Base-by-base conservation (phyloP, 805 yeast species). In the Monosporozyma aerobia region DNA sequence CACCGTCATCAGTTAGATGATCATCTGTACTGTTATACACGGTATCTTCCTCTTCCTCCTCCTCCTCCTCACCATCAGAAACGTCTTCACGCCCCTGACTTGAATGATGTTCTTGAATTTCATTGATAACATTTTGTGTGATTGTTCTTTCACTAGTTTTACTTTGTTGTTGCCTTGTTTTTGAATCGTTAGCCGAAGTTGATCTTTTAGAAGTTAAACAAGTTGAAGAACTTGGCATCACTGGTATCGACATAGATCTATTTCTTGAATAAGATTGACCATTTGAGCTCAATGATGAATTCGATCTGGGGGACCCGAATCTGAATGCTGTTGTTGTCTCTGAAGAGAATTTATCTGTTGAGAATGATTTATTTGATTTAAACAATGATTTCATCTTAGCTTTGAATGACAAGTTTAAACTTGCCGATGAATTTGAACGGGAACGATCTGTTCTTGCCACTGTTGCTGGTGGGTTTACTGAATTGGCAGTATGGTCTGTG, bases 121-220 rank as follows among this genome's bases (percentile, higher is more conserved):
- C 53, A 49, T 57, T 95, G 62, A 82, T 33, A 23, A 47, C 40
- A 22, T 39, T 46, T 19, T 37, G 23, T 33, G 41, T 47, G 9
- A 47, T 47, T 32, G 14, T 47, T 37, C 19, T 35, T 47, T 47
- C 32, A 10, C 11, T 5, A 14, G 9, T 2, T 47, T 19, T 47
- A 19, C 13, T 47, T 6, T 23, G 41, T 10, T 32, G 19, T 19
- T 19, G 19, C 19, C 19, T 45, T 37, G 35, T 25, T 25, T 3
- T 23, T 8, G 5, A 7, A 6, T 9, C 14, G 22, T 27, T 33
- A 13, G 10, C 14, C 7, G 35, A 2, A 9, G 37, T 27, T 6
- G 48, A 19, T 32, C 14, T n/a, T 30, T 33, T 44, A 4, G 32
- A 25, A 16, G 35, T 3, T n/a, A 9, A 2, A n/a, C 33, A 23